These are phyloP conservation scores for Pyrenula massariospora DNA, from an alignment of 495 filamentous ascomycete genomes.

Conservation along the genomic window DNA sequence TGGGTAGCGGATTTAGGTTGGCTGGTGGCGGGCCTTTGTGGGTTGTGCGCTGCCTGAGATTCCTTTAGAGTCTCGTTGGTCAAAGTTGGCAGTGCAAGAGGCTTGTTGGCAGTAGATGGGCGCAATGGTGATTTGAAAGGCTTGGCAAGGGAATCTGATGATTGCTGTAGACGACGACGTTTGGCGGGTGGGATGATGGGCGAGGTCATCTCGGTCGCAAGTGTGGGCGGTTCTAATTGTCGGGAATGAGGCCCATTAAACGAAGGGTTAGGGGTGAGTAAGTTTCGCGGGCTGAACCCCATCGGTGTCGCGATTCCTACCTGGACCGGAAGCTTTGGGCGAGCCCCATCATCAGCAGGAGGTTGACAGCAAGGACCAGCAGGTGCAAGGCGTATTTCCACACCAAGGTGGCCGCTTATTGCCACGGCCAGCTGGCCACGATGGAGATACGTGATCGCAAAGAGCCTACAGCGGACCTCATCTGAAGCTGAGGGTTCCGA, in stretches of 20 bases:
- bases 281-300: neutral
- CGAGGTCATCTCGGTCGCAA: neutral
- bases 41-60: neutral
- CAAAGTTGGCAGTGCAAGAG: neutral
- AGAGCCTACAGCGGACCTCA: no score
- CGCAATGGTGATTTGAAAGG: conserved; percentile 60
- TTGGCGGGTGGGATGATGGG: conserved; percentile 21
- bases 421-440: neutral
- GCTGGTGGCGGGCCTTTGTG: neutral
- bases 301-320: neutral
- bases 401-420: neutral
- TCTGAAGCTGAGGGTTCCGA: no score
- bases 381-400: no score
- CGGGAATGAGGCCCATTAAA: neutral
- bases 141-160: conserved; percentile 39
- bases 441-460: no score
- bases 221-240: neutral
- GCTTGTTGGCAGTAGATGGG: neutral
- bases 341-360: neutral
- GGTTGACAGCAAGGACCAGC: no score
- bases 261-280: neutral
- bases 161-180: conserved; percentile 42
- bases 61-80: neutral
- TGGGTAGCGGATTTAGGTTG: neutral
- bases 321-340: neutral